These are phyloP conservation scores for Neurospora terricola DNA, from an alignment of 495 filamentous ascomycete genomes.

Conservation along the genomic window DNA sequence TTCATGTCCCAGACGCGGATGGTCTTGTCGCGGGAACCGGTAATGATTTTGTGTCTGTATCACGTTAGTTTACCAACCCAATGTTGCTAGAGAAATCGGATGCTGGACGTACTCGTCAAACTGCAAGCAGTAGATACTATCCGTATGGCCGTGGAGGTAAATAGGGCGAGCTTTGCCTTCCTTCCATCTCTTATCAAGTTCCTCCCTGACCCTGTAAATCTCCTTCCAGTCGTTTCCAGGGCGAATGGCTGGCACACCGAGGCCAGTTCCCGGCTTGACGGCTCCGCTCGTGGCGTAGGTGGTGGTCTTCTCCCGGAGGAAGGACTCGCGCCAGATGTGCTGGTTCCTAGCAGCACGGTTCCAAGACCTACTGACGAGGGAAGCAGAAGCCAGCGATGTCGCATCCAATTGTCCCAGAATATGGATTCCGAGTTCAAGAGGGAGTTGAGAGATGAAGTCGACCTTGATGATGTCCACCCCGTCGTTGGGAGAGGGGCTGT, in stretches of 20 bases:
- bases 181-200: constrained; percentile 71
- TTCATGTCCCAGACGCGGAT: constrained; percentile 93
- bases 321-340: constrained; percentile 71
- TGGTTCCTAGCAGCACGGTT: constrained; percentile 46
- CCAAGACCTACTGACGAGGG: constrained; percentile 59
- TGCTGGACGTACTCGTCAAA: constrained; percentile 91
- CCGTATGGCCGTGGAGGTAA: constrained; percentile 83
- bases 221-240: constrained; percentile 68
- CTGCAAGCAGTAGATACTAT: constrained; percentile 95
- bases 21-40: constrained; percentile 88
- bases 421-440: constrained; percentile 61
- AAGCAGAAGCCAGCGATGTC: constrained; percentile 47
- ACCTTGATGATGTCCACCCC: constrained; percentile 27
- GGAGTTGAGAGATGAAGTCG: constrained; percentile 61
- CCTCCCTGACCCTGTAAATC: constrained; percentile 65
- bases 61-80: no score
- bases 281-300: constrained; percentile 42
- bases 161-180: constrained; percentile 66
- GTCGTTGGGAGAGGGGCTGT: constrained; percentile 29
- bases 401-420: constrained; percentile 63
- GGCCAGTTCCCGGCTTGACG: constrained; percentile 33
- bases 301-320: constrained; percentile 52
- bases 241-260: constrained; percentile 38
- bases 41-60: constrained; percentile 70
- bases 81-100: no score